Evolutionary conservation across 2,329 filamentous ascomycete genomes (phyloP).

Genomic region (Ceratocystis harringtonii): DNA sequence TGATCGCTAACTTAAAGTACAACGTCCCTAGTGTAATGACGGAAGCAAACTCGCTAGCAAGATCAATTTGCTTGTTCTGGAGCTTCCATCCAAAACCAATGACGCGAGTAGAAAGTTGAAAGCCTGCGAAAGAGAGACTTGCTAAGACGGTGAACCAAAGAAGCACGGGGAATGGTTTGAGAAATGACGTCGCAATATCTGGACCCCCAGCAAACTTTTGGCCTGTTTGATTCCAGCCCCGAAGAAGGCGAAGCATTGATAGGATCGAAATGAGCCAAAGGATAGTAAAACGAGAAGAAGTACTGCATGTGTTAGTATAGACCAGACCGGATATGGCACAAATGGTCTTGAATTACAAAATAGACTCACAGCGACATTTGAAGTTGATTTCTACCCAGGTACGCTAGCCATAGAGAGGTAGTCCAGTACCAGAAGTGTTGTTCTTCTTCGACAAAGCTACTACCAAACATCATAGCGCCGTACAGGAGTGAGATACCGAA

Average conservation of each 20-base stretch:
- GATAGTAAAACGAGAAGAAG: slow-evolving; percentile 20
- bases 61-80: slow-evolving; percentile 22
- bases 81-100: slow-evolving; percentile 16
- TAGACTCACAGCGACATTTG: not conserved
- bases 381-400: slow-evolving; percentile 33
- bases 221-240: slow-evolving; percentile 91
- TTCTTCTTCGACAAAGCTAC: slow-evolving; percentile 95
- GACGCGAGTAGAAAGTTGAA: slow-evolving; percentile 17
- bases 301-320: not conserved
- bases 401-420: slow-evolving; percentile 52
- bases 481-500: slow-evolving; percentile 43
- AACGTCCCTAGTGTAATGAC: slow-evolving; percentile 38
- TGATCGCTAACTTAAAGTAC: slow-evolving; percentile 82
- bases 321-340: not conserved
- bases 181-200: slow-evolving; percentile 63
- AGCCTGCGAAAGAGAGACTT: slow-evolving; percentile 48
- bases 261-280: slow-evolving; percentile 35
- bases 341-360: not conserved
- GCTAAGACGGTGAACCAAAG: slow-evolving; percentile 61
- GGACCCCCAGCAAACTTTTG: slow-evolving; percentile 88
- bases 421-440: slow-evolving; percentile 98
- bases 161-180: slow-evolving; percentile 45
- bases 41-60: slow-evolving; percentile 30
- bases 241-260: slow-evolving; percentile 46
- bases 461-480: slow-evolving; percentile 88